Evolutionary conservation across 345 rosid species (phyloP).

Genomic region (Lagerstroemia speciosa): DNA sequence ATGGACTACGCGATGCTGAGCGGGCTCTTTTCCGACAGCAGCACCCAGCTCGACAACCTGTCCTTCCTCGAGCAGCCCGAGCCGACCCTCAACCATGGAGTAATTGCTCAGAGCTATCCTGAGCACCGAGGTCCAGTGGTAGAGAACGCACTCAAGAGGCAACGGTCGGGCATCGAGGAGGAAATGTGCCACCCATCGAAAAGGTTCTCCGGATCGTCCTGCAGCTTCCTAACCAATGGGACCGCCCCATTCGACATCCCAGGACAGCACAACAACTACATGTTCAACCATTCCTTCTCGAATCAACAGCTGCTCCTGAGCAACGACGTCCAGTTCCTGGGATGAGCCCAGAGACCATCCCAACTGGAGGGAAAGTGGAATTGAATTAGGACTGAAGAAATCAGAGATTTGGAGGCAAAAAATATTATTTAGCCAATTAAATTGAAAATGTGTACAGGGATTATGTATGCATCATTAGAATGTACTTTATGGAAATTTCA

Average conservation of each 20-base stretch:
- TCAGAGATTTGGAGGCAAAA: background rate
- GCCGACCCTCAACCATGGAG: background rate
- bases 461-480: background rate
- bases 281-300: constrained; percentile 19
- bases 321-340: background rate
- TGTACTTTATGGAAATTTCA: background rate
- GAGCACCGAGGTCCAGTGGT: background rate
- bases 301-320: constrained; percentile 12
- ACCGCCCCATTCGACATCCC: constrained; percentile 24
- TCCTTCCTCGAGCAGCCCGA: background rate
- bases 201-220: constrained; percentile 28
- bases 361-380: background rate
- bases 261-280: constrained; percentile 30
- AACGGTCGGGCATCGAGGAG: background rate
- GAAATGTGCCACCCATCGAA: constrained; percentile 22
- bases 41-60: constrained; percentile 6
- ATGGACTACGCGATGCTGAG: constrained; percentile 56
- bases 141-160: constrained; percentile 2
- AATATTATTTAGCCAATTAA: background rate
- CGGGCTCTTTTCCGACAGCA: constrained; percentile 49
- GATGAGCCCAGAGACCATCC: background rate
- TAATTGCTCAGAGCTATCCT: no score
- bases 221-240: constrained; percentile 34
- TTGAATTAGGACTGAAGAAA: background rate
- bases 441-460: constrained; percentile 3